Evolutionary conservation across 2,329 filamentous ascomycete species (phyloP), one percentile per base, ranked within the genome.

Genomic region (Verticillium tricorpus): DNA sequence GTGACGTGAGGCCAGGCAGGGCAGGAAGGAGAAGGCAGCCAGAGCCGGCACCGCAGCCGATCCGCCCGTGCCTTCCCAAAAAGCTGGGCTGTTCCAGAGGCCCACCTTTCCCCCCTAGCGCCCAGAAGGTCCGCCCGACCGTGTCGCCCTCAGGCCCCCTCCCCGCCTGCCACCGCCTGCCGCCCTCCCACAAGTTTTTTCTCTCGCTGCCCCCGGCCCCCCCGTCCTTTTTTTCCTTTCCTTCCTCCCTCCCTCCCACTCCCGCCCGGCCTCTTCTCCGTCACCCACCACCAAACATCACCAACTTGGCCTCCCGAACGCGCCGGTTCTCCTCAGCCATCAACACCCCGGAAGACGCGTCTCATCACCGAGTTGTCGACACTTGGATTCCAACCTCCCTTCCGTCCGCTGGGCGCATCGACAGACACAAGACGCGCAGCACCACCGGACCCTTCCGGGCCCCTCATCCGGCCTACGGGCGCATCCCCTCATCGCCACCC

Each of bases 161-260:
- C 57, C 59, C 61, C 63, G 61, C 63, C 62, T 63, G 61, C 64
- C 62, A 60, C 60, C 60, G 59, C 59, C 64, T 58, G 60, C 39
- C 58, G 57, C 61, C 64, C 64, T 63, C 64, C 62, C 64, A 65
- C 62, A 65, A 64, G 59, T 61, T 61, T 62, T 61, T 62, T 64
- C 62, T 61, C 60, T 58, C 60, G 54, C 57, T 52, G 57, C 60
- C 57, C 61, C 55, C 60, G 52, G 54, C 62, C 57, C 59, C 59
- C 64, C 39, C 40, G 52, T 61, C 37, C 57, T 60, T 59, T 57
- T 58, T 58, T 54, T 56, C 50, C 61, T 56, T 37, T 52, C 52
- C 31, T 34, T 54, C 52, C 35, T 54, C 57, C 54, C 19, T 56
- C 45, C 56, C 11, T 55, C 34, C 58, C 34, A 35, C 32, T 34